Base-by-base conservation (phyloP, 2,329 filamentous ascomycete genomes). In the Thermochaetoides dissita region DNA sequence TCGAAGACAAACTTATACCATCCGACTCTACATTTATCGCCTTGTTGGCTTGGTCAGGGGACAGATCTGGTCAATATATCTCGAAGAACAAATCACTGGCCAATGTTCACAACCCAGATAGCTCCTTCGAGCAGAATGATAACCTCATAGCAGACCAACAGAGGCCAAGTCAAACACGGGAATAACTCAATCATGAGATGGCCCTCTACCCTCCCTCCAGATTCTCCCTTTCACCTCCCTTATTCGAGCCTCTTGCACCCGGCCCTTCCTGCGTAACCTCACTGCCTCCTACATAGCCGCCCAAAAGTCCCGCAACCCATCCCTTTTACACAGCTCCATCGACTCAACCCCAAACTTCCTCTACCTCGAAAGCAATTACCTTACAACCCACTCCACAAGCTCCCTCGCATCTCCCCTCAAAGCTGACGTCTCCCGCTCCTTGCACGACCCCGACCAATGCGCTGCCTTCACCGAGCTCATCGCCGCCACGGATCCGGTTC, bases 381-480 rank as follows among this genome's bases (percentile, higher is more conserved):
- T 43, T 10, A n/a, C 28, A 29, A 3, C 30, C 31, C 41, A 32
- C 9, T 30, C 6, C 29, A 29, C 31, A 2, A 28, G 37, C 34
- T 10, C 34, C 7, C 35, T 44, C n/a, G 24, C 42, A 11, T 30
- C 12, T 1, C 36, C 39, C 4, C 32, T 44, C 10, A 41, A 44
- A n/a, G 28, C 36, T 28, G 39, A 44, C 32, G 8, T 29, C n/a
- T 10, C 31, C 32, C 36, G 39, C n/a, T 38, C 38, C 7, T 30
- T 44, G 2, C 38, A 44, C 38, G 42, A 41, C 36, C 34, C 39
- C 6, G 30, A 34, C 12, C 32, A 41, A 12, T 44, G 42, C 42
- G 36, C 42, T 4, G 31, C 42, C 29, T 51, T 49, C 36, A 52
- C 51, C 31, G 51, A 54, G 37, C 52, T 63, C 45, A 52, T 62